These are phyloP conservation scores for Mycena chlorophos DNA, from an alignment of 768 basidiomycete species.

Conservation along the genomic window DNA sequence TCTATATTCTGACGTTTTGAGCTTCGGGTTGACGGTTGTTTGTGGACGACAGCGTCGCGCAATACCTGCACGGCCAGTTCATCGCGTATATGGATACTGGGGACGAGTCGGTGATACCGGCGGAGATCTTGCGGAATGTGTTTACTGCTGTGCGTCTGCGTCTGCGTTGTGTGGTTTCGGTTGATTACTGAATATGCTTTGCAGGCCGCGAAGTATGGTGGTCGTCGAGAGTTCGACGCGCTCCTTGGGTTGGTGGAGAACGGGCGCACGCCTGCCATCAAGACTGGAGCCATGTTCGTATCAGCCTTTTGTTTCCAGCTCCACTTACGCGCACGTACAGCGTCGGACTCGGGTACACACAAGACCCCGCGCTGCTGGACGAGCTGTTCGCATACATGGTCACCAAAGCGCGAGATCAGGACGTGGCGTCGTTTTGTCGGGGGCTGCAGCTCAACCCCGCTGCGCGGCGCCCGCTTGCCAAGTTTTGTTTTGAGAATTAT, in stretches of 20 bases:
- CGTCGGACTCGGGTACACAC: constrained; percentile 59
- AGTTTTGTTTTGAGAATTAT: constrained; percentile 53
- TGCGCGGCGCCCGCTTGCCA: constrained; percentile 39
- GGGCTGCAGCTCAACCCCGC: constrained; percentile 44
- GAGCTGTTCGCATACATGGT: constrained; percentile 63
- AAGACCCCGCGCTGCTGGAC: constrained; percentile 54
- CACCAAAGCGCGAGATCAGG: constrained; percentile 37
- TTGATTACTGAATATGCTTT: constrained; percentile 1
- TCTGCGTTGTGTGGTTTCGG: not conserved
- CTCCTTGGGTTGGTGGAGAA: constrained; percentile 67
- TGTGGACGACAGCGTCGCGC: constrained; percentile 53
- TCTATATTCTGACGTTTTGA: constrained; percentile 2
- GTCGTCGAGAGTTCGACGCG: constrained; percentile 71
- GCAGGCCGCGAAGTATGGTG: constrained; percentile 73
- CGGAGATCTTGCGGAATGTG: constrained; percentile 65
- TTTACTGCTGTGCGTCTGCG: constrained; percentile 46
- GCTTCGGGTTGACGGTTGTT: not conserved
- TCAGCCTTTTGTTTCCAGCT: not conserved
- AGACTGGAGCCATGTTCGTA: constrained; percentile 45
- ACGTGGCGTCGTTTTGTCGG: constrained; percentile 43
- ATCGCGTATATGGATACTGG: constrained; percentile 63
- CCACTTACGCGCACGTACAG: constrained; percentile 37
- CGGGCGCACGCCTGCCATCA: constrained; percentile 67
- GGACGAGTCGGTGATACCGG: constrained; percentile 74
- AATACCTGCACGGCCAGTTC: constrained; percentile 73